Conservation (phyloP, 2,329 filamentous ascomycete species). For the Aspergillus ochraceoroseus region DNA sequence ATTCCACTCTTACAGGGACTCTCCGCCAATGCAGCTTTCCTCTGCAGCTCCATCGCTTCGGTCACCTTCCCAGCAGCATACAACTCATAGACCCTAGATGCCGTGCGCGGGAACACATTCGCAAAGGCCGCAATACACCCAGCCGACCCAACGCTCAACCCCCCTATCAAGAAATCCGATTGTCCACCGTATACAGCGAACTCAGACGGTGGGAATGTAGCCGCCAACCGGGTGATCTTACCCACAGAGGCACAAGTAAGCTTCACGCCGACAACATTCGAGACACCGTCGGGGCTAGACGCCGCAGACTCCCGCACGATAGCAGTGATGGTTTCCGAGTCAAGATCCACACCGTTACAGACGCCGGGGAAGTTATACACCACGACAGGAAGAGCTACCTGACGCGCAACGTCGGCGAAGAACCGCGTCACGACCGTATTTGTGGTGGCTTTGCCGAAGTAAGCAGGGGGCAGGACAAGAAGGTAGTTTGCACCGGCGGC, state of each 20-base stretch:
- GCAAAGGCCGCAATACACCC: constrained; percentile 57
- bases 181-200: constrained; percentile 70
- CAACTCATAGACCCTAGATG: constrained; percentile 57
- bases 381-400: constrained; percentile 54
- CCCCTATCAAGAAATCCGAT: constrained; percentile 62
- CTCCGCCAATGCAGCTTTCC: constrained; percentile 60
- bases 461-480: constrained; percentile 58
- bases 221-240: constrained; percentile 55
- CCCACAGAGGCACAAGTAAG: constrained; percentile 60
- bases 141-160: constrained; percentile 49
- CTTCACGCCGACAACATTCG: constrained; percentile 61
- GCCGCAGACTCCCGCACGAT: constrained; percentile 47
- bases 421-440: constrained; percentile 56
- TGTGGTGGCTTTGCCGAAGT: constrained; percentile 61
- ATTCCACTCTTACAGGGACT: constrained; percentile 62
- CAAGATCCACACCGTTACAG: constrained; percentile 63
- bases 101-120: constrained; percentile 54
- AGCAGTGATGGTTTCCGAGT: constrained; percentile 56
- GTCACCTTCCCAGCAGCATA: constrained; percentile 54
- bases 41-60: constrained; percentile 59
- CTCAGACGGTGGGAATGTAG: constrained; percentile 48
- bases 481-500: constrained; percentile 59
- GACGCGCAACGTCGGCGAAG: constrained; percentile 54
- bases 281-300: constrained; percentile 32
- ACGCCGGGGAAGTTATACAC: constrained; percentile 67